Evolutionary conservation across 495 filamentous ascomycete species (phyloP).

Genomic region (Physcia stellaris): DNA sequence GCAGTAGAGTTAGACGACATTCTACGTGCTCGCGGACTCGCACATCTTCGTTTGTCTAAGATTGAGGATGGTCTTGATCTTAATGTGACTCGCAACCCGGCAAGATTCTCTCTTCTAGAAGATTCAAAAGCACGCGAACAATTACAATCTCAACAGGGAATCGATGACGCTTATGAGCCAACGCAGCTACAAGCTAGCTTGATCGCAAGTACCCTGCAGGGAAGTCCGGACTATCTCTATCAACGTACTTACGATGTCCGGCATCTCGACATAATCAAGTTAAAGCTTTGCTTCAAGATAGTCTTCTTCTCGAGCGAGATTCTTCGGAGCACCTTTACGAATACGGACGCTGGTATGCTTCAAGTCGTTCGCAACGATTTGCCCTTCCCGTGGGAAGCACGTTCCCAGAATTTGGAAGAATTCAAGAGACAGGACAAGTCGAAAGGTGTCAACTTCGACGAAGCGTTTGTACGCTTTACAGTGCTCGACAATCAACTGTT

Average conservation of each 20-base stretch:
- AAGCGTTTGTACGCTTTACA: constrained; percentile 1
- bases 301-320: constrained; percentile 1
- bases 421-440: constrained; percentile 1
- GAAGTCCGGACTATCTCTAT: too few relatives aligned
- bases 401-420: neutral
- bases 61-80: neutral
- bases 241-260: too few relatives aligned
- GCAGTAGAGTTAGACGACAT: constrained; percentile 7
- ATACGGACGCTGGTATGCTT: neutral
- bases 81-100: neutral
- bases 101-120: neutral
- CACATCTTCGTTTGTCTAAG: neutral
- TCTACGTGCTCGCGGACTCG: constrained; percentile 1
- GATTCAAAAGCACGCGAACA: too few relatives aligned
- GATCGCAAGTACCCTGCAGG: too few relatives aligned
- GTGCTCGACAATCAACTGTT: constrained; percentile 1
- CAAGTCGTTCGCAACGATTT: constrained; percentile 4
- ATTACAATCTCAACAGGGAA: too few relatives aligned
- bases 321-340: constrained; percentile 2
- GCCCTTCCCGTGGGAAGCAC: constrained; percentile 1
- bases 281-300: constrained; percentile 4
- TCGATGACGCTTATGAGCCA: too few relatives aligned
- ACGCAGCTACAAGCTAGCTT: too few relatives aligned
- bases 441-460: constrained; percentile 1
- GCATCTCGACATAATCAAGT: constrained; percentile 4